Base-by-base conservation (phyloP, 257 asterid genomes). In the Penstemon barbatus region DNA sequence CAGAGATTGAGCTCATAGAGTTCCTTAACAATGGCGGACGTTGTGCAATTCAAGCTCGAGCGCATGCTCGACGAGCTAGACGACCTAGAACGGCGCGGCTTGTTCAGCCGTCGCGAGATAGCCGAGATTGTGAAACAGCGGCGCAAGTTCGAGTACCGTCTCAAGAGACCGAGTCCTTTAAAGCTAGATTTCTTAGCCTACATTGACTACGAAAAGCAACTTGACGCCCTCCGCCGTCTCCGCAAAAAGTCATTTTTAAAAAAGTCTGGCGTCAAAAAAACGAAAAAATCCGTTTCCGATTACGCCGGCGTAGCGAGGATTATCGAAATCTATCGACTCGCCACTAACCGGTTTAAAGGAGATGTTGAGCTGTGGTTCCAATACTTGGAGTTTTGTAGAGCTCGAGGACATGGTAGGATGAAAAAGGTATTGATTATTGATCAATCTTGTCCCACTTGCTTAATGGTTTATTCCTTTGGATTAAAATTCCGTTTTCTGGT, bases 331-430 rank as follows among this genome's bases (percentile, higher is more conserved):
- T 90, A 90, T 71, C 80, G 92, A 45, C 76, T 89, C 7, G 99
- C 96, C 9, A 89, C 99, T 0, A 90, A 18, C 67, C 77, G 96
- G 73, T 93, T 93, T 74, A 93, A 93, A 80, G 97, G 99, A 10
- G 99, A 93, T 69, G 67, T 91, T 19, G 81, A 82, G 75, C 86
- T 93, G 15, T 93, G 99, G 97, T 93, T 93, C 78, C 92, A 91
- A 85, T 93, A 90, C 71, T 80, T 91, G 84, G 99, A 94, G 80
- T 94, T 84, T 40, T 94, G 97, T 65, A 77, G 77, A 79, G 85
- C 81, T 48, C 76, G 89, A 43, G 82, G 89, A 3, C 87, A 87
- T 39, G 95, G 97, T 6, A 78, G 92, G 72, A 87, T 93, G 95
- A 93, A 88, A 68, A 85, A 90, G 96, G 99, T 93, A 72, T 1